A percentile compares a stretch with the other conserved stretches of the same genome.
phyloP scores from a whole-genome alignment of 2,329 filamentous ascomycete genomes.

The Ophiostoma quercus region DNA sequence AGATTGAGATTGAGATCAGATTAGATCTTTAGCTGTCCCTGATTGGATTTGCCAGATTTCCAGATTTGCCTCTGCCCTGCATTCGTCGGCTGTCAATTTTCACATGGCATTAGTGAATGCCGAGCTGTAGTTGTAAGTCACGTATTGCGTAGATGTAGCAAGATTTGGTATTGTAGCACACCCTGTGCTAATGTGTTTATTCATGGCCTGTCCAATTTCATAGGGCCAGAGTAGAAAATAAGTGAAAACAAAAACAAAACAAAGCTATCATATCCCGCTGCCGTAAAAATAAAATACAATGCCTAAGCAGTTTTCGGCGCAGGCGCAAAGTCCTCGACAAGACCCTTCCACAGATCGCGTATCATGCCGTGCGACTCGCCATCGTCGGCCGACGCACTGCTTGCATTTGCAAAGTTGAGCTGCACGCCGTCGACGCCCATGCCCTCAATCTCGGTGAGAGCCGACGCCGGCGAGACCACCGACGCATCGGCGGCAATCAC shows the following conservation, averaged over 20 bases:
- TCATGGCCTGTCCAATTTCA: background rate
- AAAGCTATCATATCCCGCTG: conserved; percentile 13
- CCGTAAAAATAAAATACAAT: conserved; percentile 5
- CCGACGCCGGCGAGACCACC: conserved; percentile 43
- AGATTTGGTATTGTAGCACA: too few species aligned
- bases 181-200: background rate
- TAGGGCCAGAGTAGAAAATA: background rate
- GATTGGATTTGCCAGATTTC: too few species aligned
- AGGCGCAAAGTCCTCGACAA: conserved; percentile 33
- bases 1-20: background rate
- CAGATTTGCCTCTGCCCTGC: too few species aligned
- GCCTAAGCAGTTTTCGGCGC: conserved; percentile 19
- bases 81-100: too few species aligned
- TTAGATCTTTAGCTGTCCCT: background rate
- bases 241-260: background rate
- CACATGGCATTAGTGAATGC: too few species aligned
- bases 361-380: conserved; percentile 42
- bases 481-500: conserved; percentile 55
- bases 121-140: too few species aligned
- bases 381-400: background rate
- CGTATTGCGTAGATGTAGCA: too few species aligned
- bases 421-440: conserved; percentile 53
- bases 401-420: conserved; percentile 47
- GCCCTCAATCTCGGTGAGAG: conserved; percentile 55
- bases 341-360: conserved; percentile 50